Base-by-base conservation (phyloP, 2,329 filamentous ascomycete species). In the Hymenoscyphus occultus region DNA sequence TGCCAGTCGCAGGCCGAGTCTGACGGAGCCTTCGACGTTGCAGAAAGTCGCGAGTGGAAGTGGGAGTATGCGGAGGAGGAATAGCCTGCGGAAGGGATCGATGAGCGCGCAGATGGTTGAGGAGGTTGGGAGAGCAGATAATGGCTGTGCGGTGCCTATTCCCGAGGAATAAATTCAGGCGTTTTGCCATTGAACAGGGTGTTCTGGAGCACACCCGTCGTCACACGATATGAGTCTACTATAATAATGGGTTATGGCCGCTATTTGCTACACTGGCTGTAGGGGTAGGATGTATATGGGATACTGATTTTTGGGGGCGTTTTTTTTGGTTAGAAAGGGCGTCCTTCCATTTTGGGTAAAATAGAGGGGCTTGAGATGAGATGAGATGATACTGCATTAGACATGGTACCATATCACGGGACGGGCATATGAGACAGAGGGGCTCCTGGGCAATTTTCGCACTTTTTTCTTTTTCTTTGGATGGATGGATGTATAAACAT, bases 1-100 rank as follows among this genome's bases (percentile, higher is more conserved):
- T 12, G 60, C 64, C 31, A 68, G 65, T 58, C 51, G 66, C n/a
- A 56, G 64, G 40, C 54, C 57, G 4, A 69, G 65, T 67, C 57
- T 68, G 40, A 68, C 61, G 60, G 56, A 60, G 28, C 28, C 28
- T n/a, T 7, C 12, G 58, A 57, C 61, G 12, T 5, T 63, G 31
- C 56, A 59, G 62, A 63, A 62, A 58, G 63, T 64, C 59, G 42
- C 42, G 54, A 64, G 59, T 61, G 16, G 28, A 9, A 61, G 62
- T 54, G 65, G 48, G 31, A 32, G 45, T 48, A 39, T 40, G 39
- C 28, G 61, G 40, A 42, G 51, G 51, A 58, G 61, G 6, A 59
- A 58, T 57, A 19, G 48, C 32, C 45, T 22, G 12, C 28, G 59
- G 35, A 62, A 48, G 22, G 31, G 60, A 14, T 28, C 31, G 28